Evolutionary conservation across 108 stramenopile species (phyloP), one percentile per base, ranked within the genome.

Genomic region (Thalassiosira profunda): DNA sequence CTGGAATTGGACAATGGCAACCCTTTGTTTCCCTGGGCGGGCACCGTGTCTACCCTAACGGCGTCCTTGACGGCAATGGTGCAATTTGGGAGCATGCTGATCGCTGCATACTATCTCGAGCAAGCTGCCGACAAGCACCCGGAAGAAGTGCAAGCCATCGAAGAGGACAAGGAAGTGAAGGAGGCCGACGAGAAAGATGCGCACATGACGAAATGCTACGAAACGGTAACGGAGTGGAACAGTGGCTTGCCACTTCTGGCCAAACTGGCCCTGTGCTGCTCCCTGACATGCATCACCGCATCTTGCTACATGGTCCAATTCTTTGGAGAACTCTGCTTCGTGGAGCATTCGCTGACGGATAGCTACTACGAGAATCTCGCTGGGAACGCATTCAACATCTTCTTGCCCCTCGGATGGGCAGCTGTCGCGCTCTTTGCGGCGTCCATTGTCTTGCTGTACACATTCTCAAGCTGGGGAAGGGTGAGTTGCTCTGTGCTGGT

Each of bases 261-360:
- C 7, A 84, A 84, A 55, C 10, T 44, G 23, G 41, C 62, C 29
- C 48, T 84, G 5, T 23, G 47, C 15, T 15, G 18, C 14, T 58
- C 78, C 9, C 14, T 84, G 10, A 55, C 40, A 4, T 61, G 41
- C 37, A 81, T 84, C 49, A 78, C 72, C 31, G 46, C 68, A 31
- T 67, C 70, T 28, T 84, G 83, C 47, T 84, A 81, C 61, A 59
- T 83, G 68, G 83, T 84, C 26, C 83, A 84, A 58, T 58, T 84
- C 44, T 84, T 84, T 53, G 26, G 71, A 7, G 44, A 56, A 11
- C 20, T 51, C 10, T 80, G 83, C 37, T 84, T 84, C 37, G 76
- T 61, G 23, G 66, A 73, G 10, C 76, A 84, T 56, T 41, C 58
- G 36, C 54, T 84, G 37, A 84, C 83, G 24, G 75, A 84, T 46